Evolutionary conservation across 2,329 filamentous ascomycete genomes (phyloP).

Genomic region (Corniculantispora saksenae): DNA sequence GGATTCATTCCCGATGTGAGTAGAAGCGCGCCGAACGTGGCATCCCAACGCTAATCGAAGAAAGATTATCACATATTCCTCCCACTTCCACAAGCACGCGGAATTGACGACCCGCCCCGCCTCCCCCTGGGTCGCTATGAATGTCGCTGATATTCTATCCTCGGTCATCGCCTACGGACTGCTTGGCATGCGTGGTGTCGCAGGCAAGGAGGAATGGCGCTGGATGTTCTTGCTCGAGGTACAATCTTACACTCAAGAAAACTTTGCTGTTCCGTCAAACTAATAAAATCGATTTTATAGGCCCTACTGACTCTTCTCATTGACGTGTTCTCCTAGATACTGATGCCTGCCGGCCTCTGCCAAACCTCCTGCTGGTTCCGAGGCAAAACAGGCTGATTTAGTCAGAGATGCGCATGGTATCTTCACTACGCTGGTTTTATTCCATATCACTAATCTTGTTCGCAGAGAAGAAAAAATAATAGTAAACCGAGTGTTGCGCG

Average conservation of each 20-base stretch:
- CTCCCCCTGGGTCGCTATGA: conserved; percentile 45
- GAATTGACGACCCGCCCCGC: conserved; percentile 42
- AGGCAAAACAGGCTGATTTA: conserved; percentile 40
- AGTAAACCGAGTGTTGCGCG: conserved; percentile 57
- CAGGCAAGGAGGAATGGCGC: conserved; percentile 40
- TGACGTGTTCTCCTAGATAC: conserved; percentile 24
- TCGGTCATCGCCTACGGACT: conserved; percentile 41
- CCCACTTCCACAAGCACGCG: conserved; percentile 45
- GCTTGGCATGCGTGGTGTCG: conserved; percentile 41
- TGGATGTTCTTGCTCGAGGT: conserved; percentile 60
- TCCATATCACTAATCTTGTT: background rate
- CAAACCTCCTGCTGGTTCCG: conserved; percentile 57
- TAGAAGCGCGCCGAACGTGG: no score
- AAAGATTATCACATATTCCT: conserved; percentile 45
- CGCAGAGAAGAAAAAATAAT: conserved; percentile 53
- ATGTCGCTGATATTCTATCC: conserved; percentile 40
- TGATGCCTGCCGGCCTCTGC: conserved; percentile 30
- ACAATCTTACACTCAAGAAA: no score
- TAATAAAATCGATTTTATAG: conserved; percentile 12
- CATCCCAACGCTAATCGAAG: no score
- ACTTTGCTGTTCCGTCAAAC: no score
- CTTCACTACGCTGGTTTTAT: no score
- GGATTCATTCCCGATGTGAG: conserved; percentile 44
- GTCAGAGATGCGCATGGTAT: conserved; percentile 21
- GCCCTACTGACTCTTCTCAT: conserved; percentile 32